These are phyloP conservation scores for Colletotrichum theobromicola DNA, from an alignment of 2,329 filamentous ascomycete species.

Conservation along the genomic window DNA sequence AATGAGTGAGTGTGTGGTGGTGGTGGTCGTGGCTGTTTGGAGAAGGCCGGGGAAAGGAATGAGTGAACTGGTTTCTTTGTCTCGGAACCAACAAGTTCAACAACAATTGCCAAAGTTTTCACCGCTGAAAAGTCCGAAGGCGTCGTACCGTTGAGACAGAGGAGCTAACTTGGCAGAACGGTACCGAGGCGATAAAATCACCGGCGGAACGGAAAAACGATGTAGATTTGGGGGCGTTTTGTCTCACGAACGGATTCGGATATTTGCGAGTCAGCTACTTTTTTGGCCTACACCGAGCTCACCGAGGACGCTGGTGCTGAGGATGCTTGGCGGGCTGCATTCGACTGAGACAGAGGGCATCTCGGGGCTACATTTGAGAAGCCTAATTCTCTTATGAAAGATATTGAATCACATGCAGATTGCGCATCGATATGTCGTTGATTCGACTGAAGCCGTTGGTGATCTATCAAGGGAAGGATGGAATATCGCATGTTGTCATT, in stretches of 20 bases:
- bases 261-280: constrained; percentile 7
- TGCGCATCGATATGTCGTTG: no score
- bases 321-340: not conserved
- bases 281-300: not conserved
- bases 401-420: not conserved
- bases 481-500: no score
- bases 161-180: not conserved
- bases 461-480: no score
- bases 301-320: not conserved
- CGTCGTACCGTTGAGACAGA: not conserved
- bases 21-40: not conserved
- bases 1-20: not conserved
- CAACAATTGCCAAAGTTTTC: not conserved
- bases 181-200: not conserved
- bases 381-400: not conserved
- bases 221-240: not conserved
- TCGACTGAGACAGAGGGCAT: not conserved
- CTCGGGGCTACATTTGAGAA: not conserved
- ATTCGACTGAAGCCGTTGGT: not conserved
- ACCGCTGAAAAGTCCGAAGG: not conserved
- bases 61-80: not conserved
- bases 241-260: not conserved
- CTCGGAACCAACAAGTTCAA: not conserved
- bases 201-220: constrained; percentile 21
- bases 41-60: not conserved